phyloP scores from a whole-genome alignment of 345 rosid species.

The Gossypium ekmanianum region DNA sequence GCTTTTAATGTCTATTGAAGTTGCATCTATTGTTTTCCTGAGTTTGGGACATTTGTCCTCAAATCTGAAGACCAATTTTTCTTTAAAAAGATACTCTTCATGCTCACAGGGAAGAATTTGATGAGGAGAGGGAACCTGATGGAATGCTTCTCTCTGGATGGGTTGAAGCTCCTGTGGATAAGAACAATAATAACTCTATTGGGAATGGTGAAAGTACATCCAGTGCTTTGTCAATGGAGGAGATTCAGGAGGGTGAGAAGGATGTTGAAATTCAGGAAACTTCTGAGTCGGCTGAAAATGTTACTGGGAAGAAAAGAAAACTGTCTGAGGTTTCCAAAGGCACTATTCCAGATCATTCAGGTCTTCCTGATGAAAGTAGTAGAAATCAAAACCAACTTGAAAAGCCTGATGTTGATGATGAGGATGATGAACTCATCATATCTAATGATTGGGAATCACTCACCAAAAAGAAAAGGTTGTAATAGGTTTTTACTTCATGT shows the following conservation, averaged over 20 bases:
- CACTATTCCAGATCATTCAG: slow-evolving; percentile 19
- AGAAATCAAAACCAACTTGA: slow-evolving; percentile 38
- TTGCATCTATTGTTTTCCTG: background rate
- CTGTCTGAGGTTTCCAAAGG: slow-evolving; percentile 24
- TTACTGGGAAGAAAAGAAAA: slow-evolving; percentile 19
- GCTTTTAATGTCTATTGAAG: background rate
- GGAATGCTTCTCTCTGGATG: slow-evolving; percentile 35
- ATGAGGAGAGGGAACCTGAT: background rate
- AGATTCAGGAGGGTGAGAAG: slow-evolving; percentile 18
- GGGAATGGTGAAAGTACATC: slow-evolving; percentile 59
- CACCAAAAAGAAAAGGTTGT: slow-evolving; percentile 28
- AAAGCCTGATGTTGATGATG: slow-evolving; percentile 48
- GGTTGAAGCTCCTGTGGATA: slow-evolving; percentile 83
- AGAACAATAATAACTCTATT: slow-evolving; percentile 31
- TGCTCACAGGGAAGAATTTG: background rate
- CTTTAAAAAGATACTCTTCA: background rate
- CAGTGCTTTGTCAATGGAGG: slow-evolving; percentile 25
- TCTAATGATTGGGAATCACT: slow-evolving; percentile 32
- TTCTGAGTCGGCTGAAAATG: background rate
- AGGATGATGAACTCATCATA: slow-evolving; percentile 49
- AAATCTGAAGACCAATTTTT: background rate
- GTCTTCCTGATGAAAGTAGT: slow-evolving; percentile 22
- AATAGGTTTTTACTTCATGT: slow-evolving; percentile 23
- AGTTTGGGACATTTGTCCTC: background rate
- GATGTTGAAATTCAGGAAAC: background rate